Base-by-base conservation (phyloP, 2,329 filamentous ascomycete species). In the Pseudopyricularia javanii region DNA sequence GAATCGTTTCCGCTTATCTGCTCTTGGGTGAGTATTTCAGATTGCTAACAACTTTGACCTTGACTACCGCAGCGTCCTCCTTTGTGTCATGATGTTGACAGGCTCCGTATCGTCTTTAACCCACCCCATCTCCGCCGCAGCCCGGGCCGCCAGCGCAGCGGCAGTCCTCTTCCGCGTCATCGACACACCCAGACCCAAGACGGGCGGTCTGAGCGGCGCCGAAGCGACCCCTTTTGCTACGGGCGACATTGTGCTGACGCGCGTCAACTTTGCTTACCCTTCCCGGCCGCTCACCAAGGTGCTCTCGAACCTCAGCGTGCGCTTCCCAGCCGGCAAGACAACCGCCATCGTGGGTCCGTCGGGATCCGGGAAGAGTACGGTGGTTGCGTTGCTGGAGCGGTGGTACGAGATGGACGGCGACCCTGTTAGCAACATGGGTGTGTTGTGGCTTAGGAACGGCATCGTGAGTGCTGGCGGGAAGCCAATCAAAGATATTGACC, bases 341-440 rank as follows among this genome's bases (percentile, higher is more conserved):
- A 87, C 87, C 1, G 88, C 88, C 0, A 75, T 95, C 20, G 85
- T 91, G 11, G 89, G 89, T 2, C 80, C 88, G 9, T 94, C 88
- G 0, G 83, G 86, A 0, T 89, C 85, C 4, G 89, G 89, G 3
- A 95, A 95, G 66, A 89, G 84, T 50, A 94, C 88, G 0, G 79
- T 88, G 28, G 80, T 88, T 1, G 81, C 80, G 0, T 67, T 89
- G 1, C 67, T 88, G 3, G 80, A 88, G 61, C 70, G 85, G 49
- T 89, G 83, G 82, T 90, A 90, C 61, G 78, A 80, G 15, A 70
- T 77, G 51, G 68, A 74, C 52, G 62, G 72, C 24, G 69, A 75
- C 30, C 70, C 69, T 24, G 63, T 60, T 49, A 54, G 59, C 54
- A 61, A 62, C 49, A 49, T 35, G 52, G 37, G 50, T 53, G 60